phyloP scores from a whole-genome alignment of 2,329 filamentous ascomycete species.

The Elsinoe arachidis region DNA sequence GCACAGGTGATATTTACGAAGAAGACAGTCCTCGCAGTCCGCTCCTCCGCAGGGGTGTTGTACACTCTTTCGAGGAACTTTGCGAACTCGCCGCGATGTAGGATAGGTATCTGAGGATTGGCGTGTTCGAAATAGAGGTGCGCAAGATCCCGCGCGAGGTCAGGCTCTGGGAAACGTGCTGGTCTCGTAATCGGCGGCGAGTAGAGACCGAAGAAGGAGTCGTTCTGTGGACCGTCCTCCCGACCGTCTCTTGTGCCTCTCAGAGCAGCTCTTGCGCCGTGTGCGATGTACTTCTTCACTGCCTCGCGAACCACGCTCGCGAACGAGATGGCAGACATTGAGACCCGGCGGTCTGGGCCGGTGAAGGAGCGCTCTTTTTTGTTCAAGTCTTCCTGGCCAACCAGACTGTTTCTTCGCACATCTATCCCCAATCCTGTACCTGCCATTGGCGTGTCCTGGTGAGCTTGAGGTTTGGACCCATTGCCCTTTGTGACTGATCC shows the following conservation, averaged over 20 bases:
- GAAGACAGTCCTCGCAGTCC: slow-evolving; percentile 76
- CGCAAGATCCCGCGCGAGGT: slow-evolving; percentile 63
- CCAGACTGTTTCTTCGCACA: not conserved
- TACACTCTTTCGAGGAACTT: slow-evolving; percentile 78
- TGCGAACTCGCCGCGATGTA: slow-evolving; percentile 86
- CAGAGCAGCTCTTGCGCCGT: slow-evolving; percentile 48
- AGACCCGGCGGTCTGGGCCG: slow-evolving; percentile 67
- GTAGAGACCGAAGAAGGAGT: slow-evolving; percentile 95
- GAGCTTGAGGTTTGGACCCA: not conserved
- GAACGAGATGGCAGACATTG: slow-evolving; percentile 86
- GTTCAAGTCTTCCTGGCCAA: not conserved
- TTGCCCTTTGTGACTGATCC: not conserved
- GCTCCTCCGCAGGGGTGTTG: slow-evolving; percentile 53
- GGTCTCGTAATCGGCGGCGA: slow-evolving; percentile 80
- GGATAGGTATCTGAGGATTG: slow-evolving; percentile 88
- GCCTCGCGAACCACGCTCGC: slow-evolving; percentile 89
- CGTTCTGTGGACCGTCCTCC: slow-evolving; percentile 63
- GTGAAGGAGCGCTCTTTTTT: slow-evolving; percentile 42
- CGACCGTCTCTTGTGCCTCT: slow-evolving; percentile 47
- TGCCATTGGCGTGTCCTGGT: not conserved
- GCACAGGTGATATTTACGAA: slow-evolving; percentile 95
- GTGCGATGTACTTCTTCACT: slow-evolving; percentile 65
- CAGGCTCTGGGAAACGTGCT: slow-evolving; percentile 71
- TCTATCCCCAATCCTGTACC: not conserved
- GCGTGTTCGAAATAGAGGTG: slow-evolving; percentile 91